Conservation (phyloP, 805 yeast species). For the Kurtzmaniella cleridarum region DNA sequence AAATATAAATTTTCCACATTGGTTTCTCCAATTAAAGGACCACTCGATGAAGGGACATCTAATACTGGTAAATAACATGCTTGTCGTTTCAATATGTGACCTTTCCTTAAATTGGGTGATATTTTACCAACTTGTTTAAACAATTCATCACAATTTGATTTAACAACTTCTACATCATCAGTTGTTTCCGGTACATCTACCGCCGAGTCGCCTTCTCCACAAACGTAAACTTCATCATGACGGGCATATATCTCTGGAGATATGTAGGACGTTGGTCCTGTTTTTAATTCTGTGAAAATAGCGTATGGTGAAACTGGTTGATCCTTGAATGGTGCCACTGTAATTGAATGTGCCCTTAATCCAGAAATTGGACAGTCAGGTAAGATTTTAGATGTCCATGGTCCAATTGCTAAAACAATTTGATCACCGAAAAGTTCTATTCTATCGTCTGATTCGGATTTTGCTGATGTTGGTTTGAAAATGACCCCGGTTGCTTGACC, state of each 20-base stretch:
- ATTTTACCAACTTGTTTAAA: slow-evolving; percentile 76
- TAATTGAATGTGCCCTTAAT: slow-evolving; percentile 90
- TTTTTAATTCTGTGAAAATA: slow-evolving; percentile 82
- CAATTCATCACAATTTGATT: slow-evolving; percentile 82
- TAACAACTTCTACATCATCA: slow-evolving; percentile 85
- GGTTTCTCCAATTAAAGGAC: slow-evolving; percentile 93
- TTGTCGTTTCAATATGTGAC: slow-evolving; percentile 75
- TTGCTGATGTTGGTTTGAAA: slow-evolving; percentile 46
- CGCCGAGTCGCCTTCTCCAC: slow-evolving; percentile 93
- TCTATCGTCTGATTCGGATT: slow-evolving; percentile 13
- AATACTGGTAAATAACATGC: slow-evolving; percentile 95
- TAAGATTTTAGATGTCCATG: slow-evolving; percentile 90
- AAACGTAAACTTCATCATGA: slow-evolving; percentile 90
- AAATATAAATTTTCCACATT: slow-evolving; percentile 72
- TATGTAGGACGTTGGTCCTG: slow-evolving; percentile 63
- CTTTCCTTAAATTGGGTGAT: slow-evolving; percentile 62
- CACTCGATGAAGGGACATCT: slow-evolving; percentile 86
- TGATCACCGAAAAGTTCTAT: slow-evolving; percentile 61
- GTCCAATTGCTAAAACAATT: slow-evolving; percentile 85
- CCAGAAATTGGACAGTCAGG: slow-evolving; percentile 95
- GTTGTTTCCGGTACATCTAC: slow-evolving; percentile 92
- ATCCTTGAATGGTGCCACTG: slow-evolving; percentile 73
- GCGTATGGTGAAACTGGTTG: slow-evolving; percentile 84
- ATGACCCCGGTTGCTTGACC: slow-evolving; percentile 69
- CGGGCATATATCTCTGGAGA: slow-evolving; percentile 95